Percentiles rank a stretch among this genome's conserved stretches.
These are phyloP conservation scores for Xeromyces bisporus DNA, from an alignment of 495 filamentous ascomycete genomes.

Conservation along the genomic window DNA sequence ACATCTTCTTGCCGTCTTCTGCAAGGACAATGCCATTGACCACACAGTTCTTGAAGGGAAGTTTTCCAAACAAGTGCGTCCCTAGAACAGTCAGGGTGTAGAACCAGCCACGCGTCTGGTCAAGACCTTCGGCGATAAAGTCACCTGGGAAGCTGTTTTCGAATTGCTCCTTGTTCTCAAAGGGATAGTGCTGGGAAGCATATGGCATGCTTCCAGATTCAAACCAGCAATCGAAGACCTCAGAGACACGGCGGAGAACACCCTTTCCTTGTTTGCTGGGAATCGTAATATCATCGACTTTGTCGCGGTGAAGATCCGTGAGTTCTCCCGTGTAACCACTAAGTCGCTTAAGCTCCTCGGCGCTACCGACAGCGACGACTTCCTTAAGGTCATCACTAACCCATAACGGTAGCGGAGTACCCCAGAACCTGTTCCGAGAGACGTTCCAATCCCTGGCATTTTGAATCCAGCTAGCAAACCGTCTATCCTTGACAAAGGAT, in stretches of 20 bases:
- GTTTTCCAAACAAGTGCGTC: slow-evolving; percentile 72
- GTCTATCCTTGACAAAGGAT: slow-evolving; percentile 74
- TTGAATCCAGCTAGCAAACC: slow-evolving; percentile 73
- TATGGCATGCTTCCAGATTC: slow-evolving; percentile 95
- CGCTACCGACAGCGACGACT: slow-evolving; percentile 71
- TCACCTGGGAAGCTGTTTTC: slow-evolving; percentile 76
- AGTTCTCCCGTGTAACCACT: slow-evolving; percentile 75
- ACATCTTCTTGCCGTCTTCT: slow-evolving; percentile 99
- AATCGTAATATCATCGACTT: slow-evolving; percentile 92
- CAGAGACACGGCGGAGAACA: slow-evolving; percentile 57
- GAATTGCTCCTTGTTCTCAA: slow-evolving; percentile 78
- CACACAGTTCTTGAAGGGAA: slow-evolving; percentile 92
- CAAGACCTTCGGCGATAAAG: slow-evolving; percentile 93
- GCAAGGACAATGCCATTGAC: slow-evolving; percentile 94
- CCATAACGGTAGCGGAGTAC: slow-evolving; percentile 89
- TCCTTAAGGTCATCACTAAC: slow-evolving; percentile 77
- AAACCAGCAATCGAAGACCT: slow-evolving; percentile 98
- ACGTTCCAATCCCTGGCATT: slow-evolving; percentile 98
- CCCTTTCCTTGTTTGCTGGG: slow-evolving; percentile 85
- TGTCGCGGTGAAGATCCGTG: slow-evolving; percentile 85
- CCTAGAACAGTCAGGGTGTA: slow-evolving; percentile 86
- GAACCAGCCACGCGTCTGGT: slow-evolving; percentile 95
- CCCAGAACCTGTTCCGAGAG: slow-evolving; percentile 92
- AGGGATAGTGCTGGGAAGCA: slow-evolving; percentile 82
- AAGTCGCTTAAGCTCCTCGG: slow-evolving; percentile 69